phyloP scores from a whole-genome alignment of 2,329 filamentous ascomycete species.

The Cadophora luteo-olivacea region DNA sequence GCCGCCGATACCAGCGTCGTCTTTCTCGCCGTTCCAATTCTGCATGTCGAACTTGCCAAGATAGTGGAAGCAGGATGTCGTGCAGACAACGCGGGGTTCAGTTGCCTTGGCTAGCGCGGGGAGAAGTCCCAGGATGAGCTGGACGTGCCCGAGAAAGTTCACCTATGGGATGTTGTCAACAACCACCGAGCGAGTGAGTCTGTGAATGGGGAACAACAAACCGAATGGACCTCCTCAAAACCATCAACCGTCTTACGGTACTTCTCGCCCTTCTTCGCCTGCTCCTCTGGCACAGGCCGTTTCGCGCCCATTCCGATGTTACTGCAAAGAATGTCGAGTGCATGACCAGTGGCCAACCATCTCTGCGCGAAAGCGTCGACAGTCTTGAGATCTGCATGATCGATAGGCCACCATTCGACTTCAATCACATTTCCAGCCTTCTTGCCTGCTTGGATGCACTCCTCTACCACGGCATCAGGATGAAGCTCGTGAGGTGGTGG shows the following conservation, averaged over 20 bases:
- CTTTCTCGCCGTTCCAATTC: constrained; percentile 38
- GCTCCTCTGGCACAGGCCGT: constrained; percentile 5
- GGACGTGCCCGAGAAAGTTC: constrained; percentile 38
- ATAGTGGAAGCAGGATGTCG: constrained; percentile 43
- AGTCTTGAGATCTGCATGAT: constrained; percentile 37
- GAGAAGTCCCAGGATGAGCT: constrained; percentile 41
- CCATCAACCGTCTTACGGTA: constrained; percentile 40
- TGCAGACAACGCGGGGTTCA: constrained; percentile 43
- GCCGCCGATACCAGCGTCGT: constrained; percentile 18
- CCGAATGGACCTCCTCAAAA: constrained; percentile 42
- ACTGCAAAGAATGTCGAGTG: constrained; percentile 44
- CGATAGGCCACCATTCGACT: constrained; percentile 41
- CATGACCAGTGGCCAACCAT: constrained; percentile 39
- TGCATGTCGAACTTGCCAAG: constrained; percentile 38
- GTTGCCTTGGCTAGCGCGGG: constrained; percentile 38
- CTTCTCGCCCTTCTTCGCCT: constrained; percentile 26
- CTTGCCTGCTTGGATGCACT: constrained; percentile 31
- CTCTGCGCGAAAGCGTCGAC: constrained; percentile 40
- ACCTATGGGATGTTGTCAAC: constrained; percentile 17
- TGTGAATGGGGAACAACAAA: not conserved
- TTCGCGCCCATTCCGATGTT: constrained; percentile 40
- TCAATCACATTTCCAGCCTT: constrained; percentile 28
- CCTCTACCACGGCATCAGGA: constrained; percentile 35
- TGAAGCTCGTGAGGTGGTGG: constrained; percentile 43
- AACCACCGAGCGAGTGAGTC: not conserved